Evolutionary conservation across 148 eudicot genomes (phyloP), one percentile per base, ranked within the genome.

Genomic region (Agrostemma githago): DNA sequence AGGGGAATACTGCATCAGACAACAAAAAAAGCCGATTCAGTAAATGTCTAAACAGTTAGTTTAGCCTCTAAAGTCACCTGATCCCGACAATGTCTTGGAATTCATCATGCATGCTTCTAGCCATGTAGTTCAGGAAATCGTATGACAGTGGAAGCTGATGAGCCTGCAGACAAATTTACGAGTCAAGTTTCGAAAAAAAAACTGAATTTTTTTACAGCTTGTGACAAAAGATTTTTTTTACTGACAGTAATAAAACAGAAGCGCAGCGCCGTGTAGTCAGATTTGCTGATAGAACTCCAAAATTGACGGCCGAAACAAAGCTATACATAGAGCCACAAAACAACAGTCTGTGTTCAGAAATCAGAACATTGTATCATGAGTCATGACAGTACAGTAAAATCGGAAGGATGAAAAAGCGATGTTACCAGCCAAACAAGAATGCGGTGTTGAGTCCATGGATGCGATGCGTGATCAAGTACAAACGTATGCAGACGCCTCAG

Each of bases 291-390:
- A 3, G 97, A 91, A 83, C 88, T 91, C 89, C 89, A 85, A 68
- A 87, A 89, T 56, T 91, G 93, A 72, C 93, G 91, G 74, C 88
- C 81, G 90, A 91, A 91, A 86, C 93, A 91, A 79, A 91, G 90
- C 97, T 91, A 72, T 20, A 66, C 63, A 42, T 20, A 63, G 72
- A 62, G 26, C 34, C 1, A 26, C 34, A 26, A 26, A 26, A 26
- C 34, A 26, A 26, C 34, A 26, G 34, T 26, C 34, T 26, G 34
- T 26, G 34, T 26, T 26, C 34, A 26, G 34, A 26, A 26, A 26
- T 26, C 1, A 19, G 61, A 57, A 5, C 6, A 2, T 57, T 5
- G 14, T 57, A 15, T 57, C 14, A 9, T 1, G 66, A 62, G 1
- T 57, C 14, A 9, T 1, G 66, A 62, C 34, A 62, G 9, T 8